These are phyloP conservation scores for Balansia obtecta DNA, from an alignment of 2,329 filamentous ascomycete species.

Conservation along the genomic window DNA sequence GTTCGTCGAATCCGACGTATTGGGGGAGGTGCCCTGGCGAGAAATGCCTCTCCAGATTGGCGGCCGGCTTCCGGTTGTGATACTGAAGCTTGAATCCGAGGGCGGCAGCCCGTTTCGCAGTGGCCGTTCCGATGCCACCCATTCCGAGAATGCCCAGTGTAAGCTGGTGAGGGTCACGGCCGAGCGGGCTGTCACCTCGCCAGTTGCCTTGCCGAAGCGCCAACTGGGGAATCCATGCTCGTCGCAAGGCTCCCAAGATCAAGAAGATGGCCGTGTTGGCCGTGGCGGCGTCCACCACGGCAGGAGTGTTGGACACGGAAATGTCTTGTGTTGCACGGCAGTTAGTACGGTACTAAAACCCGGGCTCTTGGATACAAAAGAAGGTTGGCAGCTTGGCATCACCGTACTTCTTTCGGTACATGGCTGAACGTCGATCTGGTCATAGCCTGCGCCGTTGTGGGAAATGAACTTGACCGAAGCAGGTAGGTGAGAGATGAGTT, in stretches of 20 bases:
- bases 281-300: slow-evolving; percentile 55
- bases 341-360: not conserved
- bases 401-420: slow-evolving; percentile 30
- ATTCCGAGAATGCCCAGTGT: slow-evolving; percentile 45
- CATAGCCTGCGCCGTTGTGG: slow-evolving; percentile 44
- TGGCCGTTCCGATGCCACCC: slow-evolving; percentile 44
- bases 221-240: slow-evolving; percentile 48
- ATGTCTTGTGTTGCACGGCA: slow-evolving; percentile 21
- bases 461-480: slow-evolving; percentile 28
- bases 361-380: too few species aligned
- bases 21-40: not conserved
- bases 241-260: slow-evolving; percentile 55
- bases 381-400: not conserved
- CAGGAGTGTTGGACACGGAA: slow-evolving; percentile 55
- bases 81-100: slow-evolving; percentile 48
- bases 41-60: slow-evolving; percentile 30
- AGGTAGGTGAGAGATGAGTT: slow-evolving; percentile 38
- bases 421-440: slow-evolving; percentile 53
- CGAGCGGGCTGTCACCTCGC: slow-evolving; percentile 35
- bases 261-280: slow-evolving; percentile 61
- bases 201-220: slow-evolving; percentile 47
- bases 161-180: slow-evolving; percentile 58
- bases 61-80: slow-evolving; percentile 34
- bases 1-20: slow-evolving; percentile 41
- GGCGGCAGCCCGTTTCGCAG: slow-evolving; percentile 32